Evolutionary conservation across 352 stramenopile genomes (phyloP).

Genomic region (Phytophthora megakarya): DNA sequence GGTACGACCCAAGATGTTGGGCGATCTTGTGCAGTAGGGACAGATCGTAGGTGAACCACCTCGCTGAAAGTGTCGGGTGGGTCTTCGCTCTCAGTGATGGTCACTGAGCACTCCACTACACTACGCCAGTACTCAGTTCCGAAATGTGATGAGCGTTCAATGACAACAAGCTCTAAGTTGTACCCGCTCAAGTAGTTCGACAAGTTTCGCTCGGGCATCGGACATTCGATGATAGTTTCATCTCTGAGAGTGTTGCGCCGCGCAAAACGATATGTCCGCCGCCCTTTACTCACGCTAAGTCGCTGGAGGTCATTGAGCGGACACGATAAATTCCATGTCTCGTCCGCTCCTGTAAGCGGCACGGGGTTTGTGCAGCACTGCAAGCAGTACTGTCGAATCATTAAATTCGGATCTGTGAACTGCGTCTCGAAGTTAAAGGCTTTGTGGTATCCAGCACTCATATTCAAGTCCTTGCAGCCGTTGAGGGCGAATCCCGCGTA

Average conservation of each 20-base stretch:
- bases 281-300: constrained; percentile 69
- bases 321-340: constrained; percentile 81
- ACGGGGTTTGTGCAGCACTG: constrained; percentile 81
- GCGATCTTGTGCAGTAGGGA: constrained; percentile 34
- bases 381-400: constrained; percentile 58
- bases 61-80: constrained; percentile 56
- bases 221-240: constrained; percentile 56
- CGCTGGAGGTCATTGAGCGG: constrained; percentile 68
- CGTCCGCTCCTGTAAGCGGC: constrained; percentile 54
- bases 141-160: constrained; percentile 51
- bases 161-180: constrained; percentile 55
- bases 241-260: constrained; percentile 57
- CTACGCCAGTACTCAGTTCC: constrained; percentile 68
- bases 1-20: constrained; percentile 45
- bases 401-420: constrained; percentile 52
- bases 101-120: constrained; percentile 68
- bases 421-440: constrained; percentile 60
- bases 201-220: constrained; percentile 55
- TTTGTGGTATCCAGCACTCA: constrained; percentile 44
- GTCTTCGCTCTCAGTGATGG: constrained; percentile 49
- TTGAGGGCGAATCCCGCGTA: constrained; percentile 71
- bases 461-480: constrained; percentile 58
- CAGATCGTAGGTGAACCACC: constrained; percentile 61
- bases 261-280: constrained; percentile 63
- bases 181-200: constrained; percentile 66